Conservation (phyloP, 441 rosid genomes). For the Breynia disticha region DNA sequence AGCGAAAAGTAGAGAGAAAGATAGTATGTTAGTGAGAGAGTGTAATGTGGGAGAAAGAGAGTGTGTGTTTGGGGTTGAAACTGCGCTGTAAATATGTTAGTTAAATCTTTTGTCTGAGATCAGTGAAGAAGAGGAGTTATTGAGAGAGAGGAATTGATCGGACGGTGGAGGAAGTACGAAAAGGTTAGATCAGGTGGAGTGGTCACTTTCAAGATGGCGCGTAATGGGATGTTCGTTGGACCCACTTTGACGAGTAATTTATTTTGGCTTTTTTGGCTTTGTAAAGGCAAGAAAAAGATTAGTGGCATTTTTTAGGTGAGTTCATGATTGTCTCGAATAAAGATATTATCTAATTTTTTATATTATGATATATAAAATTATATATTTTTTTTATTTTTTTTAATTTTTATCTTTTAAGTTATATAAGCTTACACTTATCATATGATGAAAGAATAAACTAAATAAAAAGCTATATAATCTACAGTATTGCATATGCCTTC, state of each 20-base stretch:
- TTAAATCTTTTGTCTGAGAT: too few relatives aligned
- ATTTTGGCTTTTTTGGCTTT: not conserved
- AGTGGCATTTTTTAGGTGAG: too few relatives aligned
- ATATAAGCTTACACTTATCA: too few relatives aligned
- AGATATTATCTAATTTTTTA: too few relatives aligned
- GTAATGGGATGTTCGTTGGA: slow-evolving; percentile 16
- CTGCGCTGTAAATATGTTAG: slow-evolving; percentile 2
- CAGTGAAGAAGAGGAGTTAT: not conserved
- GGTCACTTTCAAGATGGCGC: slow-evolving; percentile 24
- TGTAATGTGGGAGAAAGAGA: not conserved
- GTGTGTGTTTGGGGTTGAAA: slow-evolving; percentile 9
- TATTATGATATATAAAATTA: too few relatives aligned
- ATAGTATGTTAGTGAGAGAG: not conserved
- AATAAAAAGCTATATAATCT: too few relatives aligned
- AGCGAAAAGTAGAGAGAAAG: not conserved
- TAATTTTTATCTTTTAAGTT: too few relatives aligned
- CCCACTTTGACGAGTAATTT: slow-evolving; percentile 11
- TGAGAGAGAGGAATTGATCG: slow-evolving; percentile 19
- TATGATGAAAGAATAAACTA: too few relatives aligned
- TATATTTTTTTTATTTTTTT: too few relatives aligned
- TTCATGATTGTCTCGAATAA: too few relatives aligned
- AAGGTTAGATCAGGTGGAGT: slow-evolving; percentile 1
- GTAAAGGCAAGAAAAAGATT: too few relatives aligned
- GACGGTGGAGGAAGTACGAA: slow-evolving; percentile 24
- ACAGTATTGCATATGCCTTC: too few relatives aligned